Evolutionary conservation across 495 filamentous ascomycete species (phyloP).

Genomic region (Xylaria castorea): DNA sequence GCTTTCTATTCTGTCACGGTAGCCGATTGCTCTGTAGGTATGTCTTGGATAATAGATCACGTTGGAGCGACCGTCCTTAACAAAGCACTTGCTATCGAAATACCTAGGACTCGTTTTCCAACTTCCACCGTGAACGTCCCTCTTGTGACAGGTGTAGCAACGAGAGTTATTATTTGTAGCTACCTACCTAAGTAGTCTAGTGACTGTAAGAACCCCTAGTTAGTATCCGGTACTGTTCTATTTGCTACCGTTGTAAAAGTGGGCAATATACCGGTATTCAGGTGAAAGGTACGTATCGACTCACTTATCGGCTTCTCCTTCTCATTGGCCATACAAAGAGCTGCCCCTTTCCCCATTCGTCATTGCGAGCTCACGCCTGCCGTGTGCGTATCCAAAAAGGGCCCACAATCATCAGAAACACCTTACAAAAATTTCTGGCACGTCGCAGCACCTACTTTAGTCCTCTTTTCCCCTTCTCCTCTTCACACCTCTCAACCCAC

Average conservation of each 20-base stretch:
- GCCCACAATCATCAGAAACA: constrained; percentile 52
- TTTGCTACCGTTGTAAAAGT: background rate
- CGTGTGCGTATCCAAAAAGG: constrained; percentile 32
- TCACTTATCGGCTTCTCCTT: background rate
- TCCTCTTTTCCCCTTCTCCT: constrained; percentile 48
- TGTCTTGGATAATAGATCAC: background rate
- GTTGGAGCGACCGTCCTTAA: background rate
- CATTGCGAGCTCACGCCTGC: constrained; percentile 35
- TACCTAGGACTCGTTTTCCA: background rate
- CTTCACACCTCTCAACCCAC: constrained; percentile 56
- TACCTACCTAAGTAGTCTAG: too few relatives aligned
- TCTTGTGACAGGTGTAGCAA: background rate
- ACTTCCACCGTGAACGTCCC: background rate
- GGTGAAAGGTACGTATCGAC: background rate
- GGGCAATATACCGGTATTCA: background rate
- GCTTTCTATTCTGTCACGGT: background rate
- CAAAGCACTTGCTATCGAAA: background rate
- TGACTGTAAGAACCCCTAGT: background rate
- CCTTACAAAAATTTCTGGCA: constrained; percentile 57
- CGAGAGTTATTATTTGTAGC: background rate
- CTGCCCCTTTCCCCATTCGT: constrained; percentile 27
- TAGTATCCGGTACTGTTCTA: background rate
- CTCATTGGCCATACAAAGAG: constrained; percentile 14
- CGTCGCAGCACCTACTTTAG: constrained; percentile 43
- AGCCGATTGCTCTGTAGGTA: background rate